Base-by-base conservation (phyloP, 306 rosid genomes). In the Quercus agrifolia region DNA sequence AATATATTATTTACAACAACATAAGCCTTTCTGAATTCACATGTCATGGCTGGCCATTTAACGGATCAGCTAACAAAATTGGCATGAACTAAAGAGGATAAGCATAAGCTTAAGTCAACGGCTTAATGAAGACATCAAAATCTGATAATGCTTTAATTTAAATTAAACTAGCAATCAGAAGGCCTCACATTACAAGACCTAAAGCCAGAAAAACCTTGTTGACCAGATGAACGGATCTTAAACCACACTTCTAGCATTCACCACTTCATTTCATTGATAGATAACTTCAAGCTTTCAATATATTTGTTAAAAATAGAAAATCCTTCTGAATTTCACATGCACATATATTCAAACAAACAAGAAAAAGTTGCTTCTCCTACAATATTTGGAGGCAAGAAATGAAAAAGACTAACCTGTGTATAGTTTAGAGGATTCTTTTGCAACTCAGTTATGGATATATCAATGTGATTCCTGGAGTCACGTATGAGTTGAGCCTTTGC, bases 381-480 rank as follows among this genome's bases (percentile, higher is more conserved):
- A 56, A 67, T 38, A 51, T 19, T 49, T n/a, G 30, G 68, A 58
- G 35, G 44, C 57, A 12, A 49, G 31, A 74, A 70, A 61, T 78
- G 46, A 4, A 19, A 61, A 14, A 78, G 41, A 83, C 87, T 27
- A 80, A 91, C 99, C 95, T 91, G 98, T 35, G 97, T 86, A 71
- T 91, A 95, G 66, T 90, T 95, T 86, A 95, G 74, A 57, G 98
- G 97, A 81, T 93, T 89, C 83, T 93, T 95, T 89, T 95, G 99
- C 91, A 95, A 69, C 84, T 90, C 99, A 74, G 97, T 87, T 38
- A 95, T 58, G 81, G 6, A 51, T 58, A 95, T 58, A 75, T 17
- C 85, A 76, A 95, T 93, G 76, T 91, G 49, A 58, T 93, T 85
- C 93, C 84, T 93, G 21, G 97, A 95, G 87, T 95, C 99, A 82